Evolutionary conservation across 176 grass and related monocot genomes (phyloP).

Genomic region (Panicum miliaceum): DNA sequence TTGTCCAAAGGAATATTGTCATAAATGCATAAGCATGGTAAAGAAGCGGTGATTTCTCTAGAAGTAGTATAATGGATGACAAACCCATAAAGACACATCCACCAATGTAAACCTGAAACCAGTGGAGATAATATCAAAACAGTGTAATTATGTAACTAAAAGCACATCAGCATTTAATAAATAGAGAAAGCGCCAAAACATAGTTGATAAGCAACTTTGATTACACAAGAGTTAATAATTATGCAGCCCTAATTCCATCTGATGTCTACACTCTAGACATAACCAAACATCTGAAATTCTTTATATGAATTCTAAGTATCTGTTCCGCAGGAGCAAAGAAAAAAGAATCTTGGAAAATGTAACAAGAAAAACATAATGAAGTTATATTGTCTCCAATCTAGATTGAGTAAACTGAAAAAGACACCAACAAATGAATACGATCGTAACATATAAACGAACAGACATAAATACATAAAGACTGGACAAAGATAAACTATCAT

Average conservation of each 20-base stretch:
- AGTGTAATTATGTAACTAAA: slow-evolving; percentile 23
- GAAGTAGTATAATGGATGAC: slow-evolving; percentile 66
- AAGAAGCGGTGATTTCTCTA: slow-evolving; percentile 89
- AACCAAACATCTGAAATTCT: background rate
- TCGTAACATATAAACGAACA: slow-evolving; percentile 14
- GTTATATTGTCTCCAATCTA: slow-evolving; percentile 1
- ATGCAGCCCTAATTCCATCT: slow-evolving; percentile 18
- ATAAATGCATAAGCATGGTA: slow-evolving; percentile 90
- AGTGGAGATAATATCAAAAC: slow-evolving; percentile 43
- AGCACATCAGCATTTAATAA: slow-evolving; percentile 18
- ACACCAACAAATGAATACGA: slow-evolving; percentile 6
- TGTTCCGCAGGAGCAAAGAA: background rate
- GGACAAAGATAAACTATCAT: slow-evolving; percentile 38
- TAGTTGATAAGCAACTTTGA: slow-evolving; percentile 29
- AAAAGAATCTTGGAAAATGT: background rate
- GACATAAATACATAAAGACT: slow-evolving; percentile 29
- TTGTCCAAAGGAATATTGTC: slow-evolving; percentile 95
- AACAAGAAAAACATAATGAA: background rate
- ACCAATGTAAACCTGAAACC: slow-evolving; percentile 73
- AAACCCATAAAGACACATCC: slow-evolving; percentile 75
- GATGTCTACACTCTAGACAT: slow-evolving; percentile 2
- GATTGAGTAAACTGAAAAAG: slow-evolving; percentile 30
- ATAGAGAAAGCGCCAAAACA: background rate
- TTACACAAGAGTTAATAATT: slow-evolving; percentile 9
- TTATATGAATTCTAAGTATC: background rate